These are phyloP conservation scores for Sugiyamaella valdiviana DNA, from an alignment of 805 yeast species.

Conservation along the genomic window DNA sequence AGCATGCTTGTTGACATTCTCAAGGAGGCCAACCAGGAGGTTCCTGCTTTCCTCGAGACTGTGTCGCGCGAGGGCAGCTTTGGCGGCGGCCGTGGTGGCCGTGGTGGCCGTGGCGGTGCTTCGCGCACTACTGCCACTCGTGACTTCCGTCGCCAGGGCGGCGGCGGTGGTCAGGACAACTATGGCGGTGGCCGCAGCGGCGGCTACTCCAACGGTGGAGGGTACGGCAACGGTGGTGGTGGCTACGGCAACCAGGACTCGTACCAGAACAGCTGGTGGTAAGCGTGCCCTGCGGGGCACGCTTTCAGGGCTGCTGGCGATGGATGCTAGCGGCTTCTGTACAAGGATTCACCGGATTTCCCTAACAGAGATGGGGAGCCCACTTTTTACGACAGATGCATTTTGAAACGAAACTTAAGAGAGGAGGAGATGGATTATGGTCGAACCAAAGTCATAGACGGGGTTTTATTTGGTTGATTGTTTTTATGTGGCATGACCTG, in stretches of 20 bases:
- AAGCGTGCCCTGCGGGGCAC: constrained; percentile 1
- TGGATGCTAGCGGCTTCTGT: not conserved
- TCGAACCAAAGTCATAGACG: not conserved
- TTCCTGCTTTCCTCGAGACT: constrained; percentile 79
- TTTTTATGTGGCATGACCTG: not conserved
- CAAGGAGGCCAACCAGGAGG: constrained; percentile 95
- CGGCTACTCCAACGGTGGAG: constrained; percentile 17
- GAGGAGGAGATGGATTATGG: not conserved
- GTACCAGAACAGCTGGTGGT: constrained; percentile 21
- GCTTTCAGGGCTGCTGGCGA: not conserved
- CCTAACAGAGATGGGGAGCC: not conserved
- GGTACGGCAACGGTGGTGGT: constrained; percentile 22
- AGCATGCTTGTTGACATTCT: constrained; percentile 83
- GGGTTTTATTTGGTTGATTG: constrained; percentile 4
- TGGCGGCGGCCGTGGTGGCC: constrained; percentile 47
- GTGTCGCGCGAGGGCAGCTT: constrained; percentile 70
- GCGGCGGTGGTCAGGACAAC: constrained; percentile 26
- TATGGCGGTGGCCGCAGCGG: constrained; percentile 27
- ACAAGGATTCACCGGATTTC: not conserved
- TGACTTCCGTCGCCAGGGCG: constrained; percentile 47
- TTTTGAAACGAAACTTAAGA: constrained; percentile 5
- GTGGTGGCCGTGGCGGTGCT: constrained; percentile 34
- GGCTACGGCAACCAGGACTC: constrained; percentile 27
- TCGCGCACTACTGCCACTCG: constrained; percentile 39
- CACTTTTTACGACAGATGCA: constrained; percentile 2